A percentile compares a stretch with the other conserved stretches of the same genome.
Conservation (phyloP, 352 stramenopile species). For the Saprolegnia parasitica region DNA sequence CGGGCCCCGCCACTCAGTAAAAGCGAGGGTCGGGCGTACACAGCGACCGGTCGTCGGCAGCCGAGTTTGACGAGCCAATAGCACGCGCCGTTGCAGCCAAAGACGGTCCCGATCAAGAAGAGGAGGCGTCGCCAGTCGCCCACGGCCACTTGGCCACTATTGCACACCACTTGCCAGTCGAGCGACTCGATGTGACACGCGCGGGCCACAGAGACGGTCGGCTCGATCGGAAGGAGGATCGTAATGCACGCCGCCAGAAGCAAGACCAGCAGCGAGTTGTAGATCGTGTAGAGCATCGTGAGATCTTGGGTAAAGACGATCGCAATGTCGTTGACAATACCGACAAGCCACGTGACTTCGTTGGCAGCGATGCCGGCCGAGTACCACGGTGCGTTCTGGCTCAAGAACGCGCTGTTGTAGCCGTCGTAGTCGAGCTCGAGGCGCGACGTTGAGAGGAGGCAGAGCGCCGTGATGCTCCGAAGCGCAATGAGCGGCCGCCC, state of each 20-base stretch:
- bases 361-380: conserved; percentile 6
- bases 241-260: background rate
- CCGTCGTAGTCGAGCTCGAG: background rate
- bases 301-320: conserved; percentile 14
- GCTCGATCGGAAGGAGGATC: background rate
- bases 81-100: conserved; percentile 7
- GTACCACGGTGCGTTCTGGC: background rate
- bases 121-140: background rate
- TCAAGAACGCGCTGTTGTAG: background rate
- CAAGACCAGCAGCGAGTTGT: conserved; percentile 14
- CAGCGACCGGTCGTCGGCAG: background rate
- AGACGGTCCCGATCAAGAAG: background rate
- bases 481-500: background rate
- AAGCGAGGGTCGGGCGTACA: background rate
- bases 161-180: conserved; percentile 8
- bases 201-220: background rate
- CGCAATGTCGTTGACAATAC: conserved; percentile 22
- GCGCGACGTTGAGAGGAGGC: background rate
- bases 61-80: conserved; percentile 1
- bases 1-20: background rate
- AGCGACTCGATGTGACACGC: background rate
- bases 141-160: background rate
- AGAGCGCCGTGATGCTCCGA: conserved; percentile 6
- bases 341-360: conserved; percentile 25
- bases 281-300: background rate